phyloP scores from a whole-genome alignment of 83 land plant genomes.

The Diphasiastrum complanatum region DNA sequence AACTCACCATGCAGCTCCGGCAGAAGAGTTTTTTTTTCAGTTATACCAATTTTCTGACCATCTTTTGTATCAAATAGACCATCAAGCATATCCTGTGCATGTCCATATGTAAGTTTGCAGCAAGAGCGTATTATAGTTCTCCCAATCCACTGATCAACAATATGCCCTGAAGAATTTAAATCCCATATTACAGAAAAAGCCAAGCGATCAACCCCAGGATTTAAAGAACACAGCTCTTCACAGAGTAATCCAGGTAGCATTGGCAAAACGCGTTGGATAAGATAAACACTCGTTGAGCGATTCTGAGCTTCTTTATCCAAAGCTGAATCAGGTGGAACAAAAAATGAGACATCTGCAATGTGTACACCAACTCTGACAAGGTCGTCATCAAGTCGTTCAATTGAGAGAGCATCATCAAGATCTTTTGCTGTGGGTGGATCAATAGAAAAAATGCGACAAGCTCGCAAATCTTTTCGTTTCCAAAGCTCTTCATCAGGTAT shows the following conservation, averaged over 20 bases:
- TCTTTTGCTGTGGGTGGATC: conserved; percentile 86
- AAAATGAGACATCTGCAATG: conserved; percentile 89
- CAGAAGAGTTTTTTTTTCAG: conserved; percentile 6
- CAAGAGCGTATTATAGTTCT: conserved; percentile 69
- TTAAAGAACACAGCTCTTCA: conserved; percentile 66
- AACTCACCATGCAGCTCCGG: conserved; percentile 55
- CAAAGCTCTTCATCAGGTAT: conserved; percentile 51
- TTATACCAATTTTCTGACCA: conserved; percentile 4
- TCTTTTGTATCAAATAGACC: conserved; percentile 21
- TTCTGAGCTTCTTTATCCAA: conserved; percentile 71
- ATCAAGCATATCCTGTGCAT: conserved; percentile 78
- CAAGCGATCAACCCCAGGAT: conserved; percentile 81
- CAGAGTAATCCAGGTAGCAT: conserved; percentile 84
- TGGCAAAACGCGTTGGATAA: conserved; percentile 50
- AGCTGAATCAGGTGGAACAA: conserved; percentile 59
- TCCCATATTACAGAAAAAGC: conserved; percentile 85
- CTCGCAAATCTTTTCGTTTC: conserved; percentile 62
- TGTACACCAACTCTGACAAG: conserved; percentile 75
- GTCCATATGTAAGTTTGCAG: conserved; percentile 78
- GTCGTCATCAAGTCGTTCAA: conserved; percentile 48
- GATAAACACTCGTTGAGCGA: conserved; percentile 84
- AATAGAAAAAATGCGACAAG: conserved; percentile 61
- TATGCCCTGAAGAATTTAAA: conserved; percentile 45
- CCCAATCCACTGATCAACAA: conserved; percentile 77
- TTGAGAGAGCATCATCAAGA: conserved; percentile 92